Evolutionary conservation across 2,329 filamentous ascomycete species (phyloP).

Genomic region (Aspergillus novoparasiticus): DNA sequence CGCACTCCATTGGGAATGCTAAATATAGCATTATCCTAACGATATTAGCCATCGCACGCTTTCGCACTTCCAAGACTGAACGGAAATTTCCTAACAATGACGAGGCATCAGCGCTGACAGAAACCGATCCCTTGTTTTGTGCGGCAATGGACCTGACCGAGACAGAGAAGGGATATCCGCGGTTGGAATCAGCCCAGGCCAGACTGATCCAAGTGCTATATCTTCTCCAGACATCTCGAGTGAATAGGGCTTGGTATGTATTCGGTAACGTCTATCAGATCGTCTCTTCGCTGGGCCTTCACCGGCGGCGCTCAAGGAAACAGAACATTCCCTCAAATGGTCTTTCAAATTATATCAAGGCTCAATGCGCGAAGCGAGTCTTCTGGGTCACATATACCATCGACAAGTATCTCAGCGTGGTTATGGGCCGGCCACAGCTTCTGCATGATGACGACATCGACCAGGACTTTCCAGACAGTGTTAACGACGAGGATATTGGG

Average conservation of each 20-base stretch:
- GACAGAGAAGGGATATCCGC: constrained; percentile 42
- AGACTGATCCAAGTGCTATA: constrained; percentile 49
- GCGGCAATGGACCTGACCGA: constrained; percentile 36
- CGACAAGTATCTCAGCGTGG: constrained; percentile 60
- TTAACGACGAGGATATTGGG: constrained; percentile 58
- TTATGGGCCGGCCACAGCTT: constrained; percentile 58
- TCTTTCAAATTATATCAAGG: constrained; percentile 25
- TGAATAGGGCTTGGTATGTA: constrained; percentile 53
- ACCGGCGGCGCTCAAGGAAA: constrained; percentile 19
- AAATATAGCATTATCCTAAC: constrained; percentile 47
- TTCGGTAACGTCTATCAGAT: constrained; percentile 50
- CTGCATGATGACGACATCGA: constrained; percentile 64
- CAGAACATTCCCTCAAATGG: constrained; percentile 17
- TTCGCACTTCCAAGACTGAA: constrained; percentile 29
- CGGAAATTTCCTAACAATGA: background rate
- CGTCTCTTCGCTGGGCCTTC: constrained; percentile 31
- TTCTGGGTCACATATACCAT: constrained; percentile 63
- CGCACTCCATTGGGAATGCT: constrained; percentile 43
- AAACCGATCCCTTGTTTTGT: constrained; percentile 17
- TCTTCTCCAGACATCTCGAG: constrained; percentile 48
- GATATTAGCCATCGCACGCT: constrained; percentile 56
- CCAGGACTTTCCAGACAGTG: constrained; percentile 52
- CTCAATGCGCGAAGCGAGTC: constrained; percentile 52
- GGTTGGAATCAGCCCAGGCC: constrained; percentile 46
- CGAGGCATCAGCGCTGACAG: background rate